These are phyloP conservation scores for Encephalitozoon romaleae DNA, from an alignment of 371 early-diverging fungal genomes.

Conservation along the genomic window DNA sequence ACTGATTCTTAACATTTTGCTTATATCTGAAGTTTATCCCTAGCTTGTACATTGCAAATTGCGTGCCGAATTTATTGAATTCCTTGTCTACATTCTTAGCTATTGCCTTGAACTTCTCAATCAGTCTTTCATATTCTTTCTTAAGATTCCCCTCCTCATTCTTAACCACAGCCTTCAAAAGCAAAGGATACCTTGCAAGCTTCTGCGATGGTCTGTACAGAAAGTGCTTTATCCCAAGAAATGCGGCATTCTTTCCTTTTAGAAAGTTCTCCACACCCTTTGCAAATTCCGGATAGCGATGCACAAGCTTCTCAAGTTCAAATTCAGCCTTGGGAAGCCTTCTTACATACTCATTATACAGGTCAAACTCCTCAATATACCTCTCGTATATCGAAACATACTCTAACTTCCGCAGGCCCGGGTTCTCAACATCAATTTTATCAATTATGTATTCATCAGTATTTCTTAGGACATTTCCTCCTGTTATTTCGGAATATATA, in stretches of 20 bases:
- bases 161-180: constrained; percentile 57
- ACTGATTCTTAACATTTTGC: constrained; percentile 1
- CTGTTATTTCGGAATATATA: background rate
- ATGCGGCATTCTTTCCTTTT: constrained; percentile 26
- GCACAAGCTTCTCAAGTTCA: constrained; percentile 43
- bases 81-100: constrained; percentile 42
- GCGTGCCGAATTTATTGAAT: constrained; percentile 28
- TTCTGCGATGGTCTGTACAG: constrained; percentile 57
- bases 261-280: constrained; percentile 42
- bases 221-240: constrained; percentile 58
- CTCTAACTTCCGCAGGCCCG: constrained; percentile 25
- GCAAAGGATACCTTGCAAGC: constrained; percentile 54
- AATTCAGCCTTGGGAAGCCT: constrained; percentile 47
- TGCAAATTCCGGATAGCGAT: constrained; percentile 45
- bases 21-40: constrained; percentile 28
- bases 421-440: background rate
- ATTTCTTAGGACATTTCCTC: background rate
- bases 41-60: constrained; percentile 51
- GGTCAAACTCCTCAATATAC: background rate
- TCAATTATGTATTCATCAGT: constrained; percentile 1
- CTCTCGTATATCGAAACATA: constrained; percentile 42
- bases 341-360: constrained; percentile 41
- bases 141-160: constrained; percentile 28
- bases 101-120: constrained; percentile 24
- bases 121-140: constrained; percentile 17